Evolutionary conservation across 2,329 filamentous ascomycete genomes (phyloP).

Genomic region (Arthrobotrys entomopaga): DNA sequence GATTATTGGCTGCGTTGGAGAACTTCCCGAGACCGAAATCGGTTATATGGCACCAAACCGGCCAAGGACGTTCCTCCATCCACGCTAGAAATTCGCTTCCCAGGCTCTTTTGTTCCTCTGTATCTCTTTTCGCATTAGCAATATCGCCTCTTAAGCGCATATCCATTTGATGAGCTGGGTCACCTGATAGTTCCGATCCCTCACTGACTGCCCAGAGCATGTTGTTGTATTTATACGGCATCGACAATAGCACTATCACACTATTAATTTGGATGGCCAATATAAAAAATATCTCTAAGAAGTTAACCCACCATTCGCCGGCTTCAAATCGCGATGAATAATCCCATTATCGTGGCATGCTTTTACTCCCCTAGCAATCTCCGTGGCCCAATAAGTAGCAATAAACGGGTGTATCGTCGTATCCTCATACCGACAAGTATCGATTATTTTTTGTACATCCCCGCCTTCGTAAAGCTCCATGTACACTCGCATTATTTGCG

Average conservation of each 20-base stretch:
- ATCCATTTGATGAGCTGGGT: neutral
- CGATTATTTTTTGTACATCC: constrained; percentile 29
- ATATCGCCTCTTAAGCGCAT: neutral
- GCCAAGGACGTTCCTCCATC: constrained; percentile 9
- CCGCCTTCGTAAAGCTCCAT: constrained; percentile 42
- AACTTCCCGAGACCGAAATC: constrained; percentile 46
- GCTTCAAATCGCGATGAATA: constrained; percentile 48
- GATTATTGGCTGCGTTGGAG: neutral
- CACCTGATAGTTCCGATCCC: neutral
- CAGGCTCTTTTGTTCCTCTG: neutral
- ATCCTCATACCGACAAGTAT: constrained; percentile 5
- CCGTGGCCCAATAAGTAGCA: constrained; percentile 34
- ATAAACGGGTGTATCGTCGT: constrained; percentile 33
- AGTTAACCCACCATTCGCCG: constrained; percentile 20
- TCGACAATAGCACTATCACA: constrained; percentile 36
- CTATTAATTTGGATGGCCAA: neutral
- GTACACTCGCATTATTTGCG: constrained; percentile 26
- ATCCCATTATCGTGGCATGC: constrained; percentile 43
- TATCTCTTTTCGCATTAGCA: neutral
- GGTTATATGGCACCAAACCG: constrained; percentile 43
- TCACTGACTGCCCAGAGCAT: constrained; percentile 29
- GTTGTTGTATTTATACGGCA: constrained; percentile 26
- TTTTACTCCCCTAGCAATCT: constrained; percentile 40
- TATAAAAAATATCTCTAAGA: neutral
- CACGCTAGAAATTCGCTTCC: constrained; percentile 16